Evolutionary conservation across 2,329 filamentous ascomycete genomes (phyloP).

Genomic region (Phaeosphaeria sp.): DNA sequence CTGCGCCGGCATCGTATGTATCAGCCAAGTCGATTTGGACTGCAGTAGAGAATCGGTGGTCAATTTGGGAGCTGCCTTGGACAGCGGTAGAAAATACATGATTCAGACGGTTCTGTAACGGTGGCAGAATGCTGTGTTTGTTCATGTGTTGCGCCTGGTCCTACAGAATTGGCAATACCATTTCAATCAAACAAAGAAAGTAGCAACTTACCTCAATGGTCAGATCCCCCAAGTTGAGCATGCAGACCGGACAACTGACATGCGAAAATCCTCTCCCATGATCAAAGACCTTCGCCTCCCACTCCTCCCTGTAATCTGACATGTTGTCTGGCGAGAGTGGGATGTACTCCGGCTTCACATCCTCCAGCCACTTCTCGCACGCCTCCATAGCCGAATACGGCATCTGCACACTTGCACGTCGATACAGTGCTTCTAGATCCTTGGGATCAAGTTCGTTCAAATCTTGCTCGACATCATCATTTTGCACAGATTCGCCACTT

Average conservation of each 20-base stretch:
- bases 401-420: slow-evolving; percentile 6
- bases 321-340: not conserved
- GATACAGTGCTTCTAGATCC: slow-evolving; percentile 8
- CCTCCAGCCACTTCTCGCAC: slow-evolving; percentile 1
- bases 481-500: not conserved
- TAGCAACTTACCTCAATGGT: not conserved
- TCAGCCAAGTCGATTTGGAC: not conserved
- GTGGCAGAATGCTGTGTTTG: not conserved
- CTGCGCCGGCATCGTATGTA: not conserved
- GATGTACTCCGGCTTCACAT: not conserved
- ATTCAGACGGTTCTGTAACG: not conserved
- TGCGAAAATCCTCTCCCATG: not conserved
- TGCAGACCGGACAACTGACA: slow-evolving; percentile 4
- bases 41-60: not conserved
- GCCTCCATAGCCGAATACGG: not conserved
- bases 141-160: slow-evolving; percentile 2
- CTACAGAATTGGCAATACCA: not conserved
- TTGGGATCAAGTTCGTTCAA: not conserved
- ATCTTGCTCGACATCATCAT: not conserved
- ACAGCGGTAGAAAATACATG: not conserved
- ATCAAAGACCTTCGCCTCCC: slow-evolving; percentile 20
- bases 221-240: not conserved
- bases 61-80: not conserved
- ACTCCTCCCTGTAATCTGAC: slow-evolving; percentile 1
- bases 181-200: too few relatives aligned